These are phyloP conservation scores for Aspergillus mulundensis DNA, from an alignment of 495 filamentous ascomycete species.

Conservation along the genomic window DNA sequence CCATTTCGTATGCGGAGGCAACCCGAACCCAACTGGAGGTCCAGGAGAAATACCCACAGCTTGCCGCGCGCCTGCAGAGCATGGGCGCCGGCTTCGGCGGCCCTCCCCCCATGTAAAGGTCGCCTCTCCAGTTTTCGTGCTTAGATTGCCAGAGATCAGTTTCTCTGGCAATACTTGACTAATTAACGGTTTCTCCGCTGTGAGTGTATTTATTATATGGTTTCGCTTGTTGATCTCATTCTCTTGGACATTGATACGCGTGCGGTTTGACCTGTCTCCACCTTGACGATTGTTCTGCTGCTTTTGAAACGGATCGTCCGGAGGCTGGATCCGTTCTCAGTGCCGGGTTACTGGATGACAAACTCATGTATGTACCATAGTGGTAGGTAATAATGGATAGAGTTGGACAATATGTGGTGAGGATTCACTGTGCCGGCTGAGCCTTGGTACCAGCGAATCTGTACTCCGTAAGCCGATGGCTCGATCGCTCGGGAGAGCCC, in stretches of 20 bases:
- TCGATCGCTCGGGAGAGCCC: conserved; percentile 1
- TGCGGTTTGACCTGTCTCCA: conserved; percentile 8
- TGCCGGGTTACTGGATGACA: not conserved
- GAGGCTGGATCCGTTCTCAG: not conserved
- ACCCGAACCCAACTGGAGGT: conserved; percentile 96
- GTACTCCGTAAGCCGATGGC: not conserved
- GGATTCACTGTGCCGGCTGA: not conserved
- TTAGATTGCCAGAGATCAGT: conserved; percentile 1
- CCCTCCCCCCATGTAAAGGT: conserved; percentile 34
- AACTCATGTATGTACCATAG: conserved; percentile 21
- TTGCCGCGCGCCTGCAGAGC: conserved; percentile 74
- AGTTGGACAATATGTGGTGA: conserved; percentile 4
- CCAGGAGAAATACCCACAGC: conserved; percentile 96
- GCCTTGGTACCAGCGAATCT: not conserved
- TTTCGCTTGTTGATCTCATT: conserved; percentile 13
- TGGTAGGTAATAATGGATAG: conserved; percentile 9
- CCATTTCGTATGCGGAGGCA: conserved; percentile 94
- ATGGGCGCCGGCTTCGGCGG: conserved; percentile 56
- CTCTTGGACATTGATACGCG: conserved; percentile 19
- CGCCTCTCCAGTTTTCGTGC: conserved; percentile 11
- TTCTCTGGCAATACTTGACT: conserved; percentile 8
- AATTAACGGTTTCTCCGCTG: conserved; percentile 21
- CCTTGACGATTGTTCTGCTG: conserved; percentile 9
- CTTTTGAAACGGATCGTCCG: not conserved
- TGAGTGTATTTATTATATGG: conserved; percentile 41